Conservation (phyloP, 2,329 filamentous ascomycete genomes). For the Dothideomycetes sp. region DNA sequence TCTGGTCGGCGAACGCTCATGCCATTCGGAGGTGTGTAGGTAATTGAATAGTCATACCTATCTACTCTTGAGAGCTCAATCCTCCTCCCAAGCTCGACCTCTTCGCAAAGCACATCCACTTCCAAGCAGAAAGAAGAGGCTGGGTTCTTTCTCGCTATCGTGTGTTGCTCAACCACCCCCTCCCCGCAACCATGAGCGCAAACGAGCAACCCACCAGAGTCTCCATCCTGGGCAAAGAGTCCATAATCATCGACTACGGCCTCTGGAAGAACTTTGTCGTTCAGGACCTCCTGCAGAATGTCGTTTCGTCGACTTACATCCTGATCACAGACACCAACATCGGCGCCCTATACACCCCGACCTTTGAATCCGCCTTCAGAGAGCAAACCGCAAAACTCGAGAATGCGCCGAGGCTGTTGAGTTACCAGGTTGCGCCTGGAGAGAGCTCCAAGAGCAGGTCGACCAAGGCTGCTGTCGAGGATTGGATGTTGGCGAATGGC, state of each 20-base stretch:
- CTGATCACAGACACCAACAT: conserved; percentile 96
- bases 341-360: conserved; percentile 66
- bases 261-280: conserved; percentile 79
- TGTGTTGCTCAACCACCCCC: too few relatives aligned
- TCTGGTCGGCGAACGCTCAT: background rate
- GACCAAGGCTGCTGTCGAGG: conserved; percentile 91
- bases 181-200: conserved; percentile 7
- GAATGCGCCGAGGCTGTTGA: conserved; percentile 59
- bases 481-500: conserved; percentile 89
- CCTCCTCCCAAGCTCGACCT: too few relatives aligned
- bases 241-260: conserved; percentile 84
- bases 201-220: conserved; percentile 50
- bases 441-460: conserved; percentile 89
- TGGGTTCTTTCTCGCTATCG: too few relatives aligned
- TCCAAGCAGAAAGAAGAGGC: too few relatives aligned
- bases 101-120: too few relatives aligned
- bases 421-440: conserved; percentile 78
- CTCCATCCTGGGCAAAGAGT: conserved; percentile 76
- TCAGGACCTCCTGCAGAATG: conserved; percentile 66
- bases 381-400: conserved; percentile 29
- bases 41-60: too few relatives aligned
- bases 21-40: too few relatives aligned
- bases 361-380: conserved; percentile 61
- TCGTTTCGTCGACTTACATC: conserved; percentile 83
- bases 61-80: conserved; percentile 5